These are phyloP conservation scores for Lyophyllum atratum DNA, from an alignment of 768 basidiomycete species.

Conservation along the genomic window DNA sequence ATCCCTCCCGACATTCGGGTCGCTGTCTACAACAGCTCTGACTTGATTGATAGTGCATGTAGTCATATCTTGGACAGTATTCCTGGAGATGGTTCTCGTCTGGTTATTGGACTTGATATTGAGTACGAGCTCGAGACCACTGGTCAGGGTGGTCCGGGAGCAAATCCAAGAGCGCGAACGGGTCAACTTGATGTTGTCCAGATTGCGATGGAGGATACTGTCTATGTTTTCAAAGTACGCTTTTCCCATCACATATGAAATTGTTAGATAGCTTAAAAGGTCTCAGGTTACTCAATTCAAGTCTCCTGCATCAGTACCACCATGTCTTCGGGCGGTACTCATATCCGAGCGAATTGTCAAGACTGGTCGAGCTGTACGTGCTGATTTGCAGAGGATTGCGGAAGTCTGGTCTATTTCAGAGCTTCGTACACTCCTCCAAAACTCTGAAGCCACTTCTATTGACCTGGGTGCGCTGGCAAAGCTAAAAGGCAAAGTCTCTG, in stretches of 20 bases:
- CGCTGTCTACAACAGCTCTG: neutral
- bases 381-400: neutral
- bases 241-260: neutral
- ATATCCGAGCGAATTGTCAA: neutral
- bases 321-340: neutral
- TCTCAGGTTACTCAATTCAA: conserved; percentile 1
- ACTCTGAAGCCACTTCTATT: neutral
- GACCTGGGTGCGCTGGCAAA: neutral
- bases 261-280: neutral
- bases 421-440: neutral
- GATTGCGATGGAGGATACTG: neutral
- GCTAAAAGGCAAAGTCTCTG: neutral
- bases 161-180: neutral
- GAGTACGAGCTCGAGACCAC: conserved; percentile 5
- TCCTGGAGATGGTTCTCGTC: neutral
- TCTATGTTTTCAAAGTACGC: conserved; percentile 3
- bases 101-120: conserved; percentile 1
- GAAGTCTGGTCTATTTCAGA: neutral
- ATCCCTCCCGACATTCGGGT: neutral
- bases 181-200: conserved; percentile 5
- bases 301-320: neutral
- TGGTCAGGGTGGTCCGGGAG: neutral
- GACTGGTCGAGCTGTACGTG: neutral
- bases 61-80: neutral
- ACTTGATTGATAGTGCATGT: conserved; percentile 7